These are phyloP conservation scores for Leucosporidium scottii DNA, from an alignment of 768 basidiomycete genomes.

Conservation along the genomic window DNA sequence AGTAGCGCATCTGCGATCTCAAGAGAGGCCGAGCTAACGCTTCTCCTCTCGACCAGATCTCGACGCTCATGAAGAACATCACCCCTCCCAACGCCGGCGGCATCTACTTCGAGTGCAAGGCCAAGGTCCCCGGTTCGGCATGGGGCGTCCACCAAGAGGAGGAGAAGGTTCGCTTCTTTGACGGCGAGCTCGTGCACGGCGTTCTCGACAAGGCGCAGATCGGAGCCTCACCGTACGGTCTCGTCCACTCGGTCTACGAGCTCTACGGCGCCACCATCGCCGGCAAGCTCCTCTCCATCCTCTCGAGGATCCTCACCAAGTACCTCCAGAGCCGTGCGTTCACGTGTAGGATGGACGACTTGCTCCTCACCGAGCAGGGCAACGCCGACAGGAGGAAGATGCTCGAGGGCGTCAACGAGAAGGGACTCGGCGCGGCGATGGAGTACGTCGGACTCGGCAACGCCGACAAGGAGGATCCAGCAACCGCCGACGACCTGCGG, in stretches of 20 bases:
- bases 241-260: conserved; percentile 95
- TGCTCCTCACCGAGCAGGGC: conserved; percentile 76
- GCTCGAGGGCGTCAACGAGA: conserved; percentile 57
- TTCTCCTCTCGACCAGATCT: conserved; percentile 55
- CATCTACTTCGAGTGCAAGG: conserved; percentile 73
- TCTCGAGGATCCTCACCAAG: conserved; percentile 91
- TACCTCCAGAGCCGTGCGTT: conserved; percentile 95
- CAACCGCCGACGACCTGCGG: conserved; percentile 43
- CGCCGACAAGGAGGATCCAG: conserved; percentile 56
- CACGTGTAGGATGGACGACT: conserved; percentile 97
- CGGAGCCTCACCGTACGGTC: conserved; percentile 89
- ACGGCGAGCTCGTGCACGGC: conserved; percentile 88
- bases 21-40: background rate
- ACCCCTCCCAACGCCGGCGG: conserved; percentile 72
- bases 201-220: conserved; percentile 95
- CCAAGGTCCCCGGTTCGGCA: conserved; percentile 68
- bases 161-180: conserved; percentile 78
- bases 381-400: conserved; percentile 63
- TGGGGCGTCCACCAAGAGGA: conserved; percentile 66
- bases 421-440: conserved; percentile 80
- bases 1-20: conserved; percentile 38
- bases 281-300: conserved; percentile 82
- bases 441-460: conserved; percentile 50
- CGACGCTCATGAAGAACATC: conserved; percentile 85
- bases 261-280: conserved; percentile 84